Percentiles rank a stretch among this genome's conserved stretches.
Evolutionary conservation across 164 flowering plant species (phyloP).

Genomic region (Macadamia tetraphylla): DNA sequence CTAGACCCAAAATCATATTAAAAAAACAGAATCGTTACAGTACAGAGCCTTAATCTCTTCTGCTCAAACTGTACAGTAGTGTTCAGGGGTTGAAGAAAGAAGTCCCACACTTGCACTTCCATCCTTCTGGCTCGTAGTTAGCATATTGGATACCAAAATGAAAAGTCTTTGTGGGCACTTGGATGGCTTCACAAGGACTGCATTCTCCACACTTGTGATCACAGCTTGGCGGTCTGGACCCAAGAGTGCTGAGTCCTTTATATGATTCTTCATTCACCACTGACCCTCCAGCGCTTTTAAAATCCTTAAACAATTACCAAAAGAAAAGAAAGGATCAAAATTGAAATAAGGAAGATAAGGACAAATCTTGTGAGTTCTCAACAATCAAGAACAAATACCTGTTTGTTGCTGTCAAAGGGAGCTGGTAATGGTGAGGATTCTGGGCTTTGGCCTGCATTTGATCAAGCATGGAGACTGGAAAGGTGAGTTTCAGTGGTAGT

Average conservation of each 20-base stretch:
- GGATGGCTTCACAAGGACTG: constrained; percentile 51
- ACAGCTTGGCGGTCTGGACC: constrained; percentile 65
- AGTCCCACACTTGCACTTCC: constrained; percentile 67
- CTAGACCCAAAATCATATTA: no score
- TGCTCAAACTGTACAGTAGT: no score
- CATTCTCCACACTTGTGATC: constrained; percentile 48
- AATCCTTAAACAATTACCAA: constrained; percentile 5
- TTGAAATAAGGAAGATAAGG: background rate
- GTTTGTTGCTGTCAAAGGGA: constrained; percentile 17
- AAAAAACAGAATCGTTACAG: no score
- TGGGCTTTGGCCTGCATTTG: constrained; percentile 17
- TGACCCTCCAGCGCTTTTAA: constrained; percentile 7
- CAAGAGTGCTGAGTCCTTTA: constrained; percentile 32
- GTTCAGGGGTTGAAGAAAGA: constrained; percentile 43
- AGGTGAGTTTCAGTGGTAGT: constrained; percentile 2
- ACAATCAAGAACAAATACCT: constrained; percentile 13
- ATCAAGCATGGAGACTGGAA: background rate
- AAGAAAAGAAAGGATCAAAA: background rate
- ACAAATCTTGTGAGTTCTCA: background rate
- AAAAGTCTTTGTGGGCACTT: constrained; percentile 40
- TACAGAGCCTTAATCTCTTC: no score
- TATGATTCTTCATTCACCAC: constrained; percentile 10
- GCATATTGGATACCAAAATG: constrained; percentile 32
- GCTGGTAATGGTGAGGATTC: constrained; percentile 9
- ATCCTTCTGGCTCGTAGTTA: constrained; percentile 63